These are phyloP conservation scores for Artomyces pyxidatus DNA, from an alignment of 768 basidiomycete species.

Conservation along the genomic window DNA sequence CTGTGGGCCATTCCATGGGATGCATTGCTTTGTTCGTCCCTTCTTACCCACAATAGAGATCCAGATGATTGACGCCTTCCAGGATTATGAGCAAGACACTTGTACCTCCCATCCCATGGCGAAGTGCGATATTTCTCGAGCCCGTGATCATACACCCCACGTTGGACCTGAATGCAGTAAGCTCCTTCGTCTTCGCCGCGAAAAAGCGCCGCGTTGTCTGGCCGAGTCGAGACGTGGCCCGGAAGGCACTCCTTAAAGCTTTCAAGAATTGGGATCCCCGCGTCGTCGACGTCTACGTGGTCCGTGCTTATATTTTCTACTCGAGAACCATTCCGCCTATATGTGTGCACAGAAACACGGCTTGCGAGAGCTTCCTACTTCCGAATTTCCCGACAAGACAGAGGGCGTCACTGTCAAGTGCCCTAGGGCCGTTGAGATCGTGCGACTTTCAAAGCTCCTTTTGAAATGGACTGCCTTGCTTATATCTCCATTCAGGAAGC, in stretches of 20 bases:
- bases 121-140: conserved; percentile 36
- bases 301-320: conserved; percentile 17
- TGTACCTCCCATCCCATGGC: conserved; percentile 30
- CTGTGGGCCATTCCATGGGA: conserved; percentile 51
- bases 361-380: conserved; percentile 34
- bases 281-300: conserved; percentile 35
- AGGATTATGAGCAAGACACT: conserved; percentile 37
- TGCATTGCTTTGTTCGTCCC: conserved; percentile 36
- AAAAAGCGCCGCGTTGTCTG: conserved; percentile 40
- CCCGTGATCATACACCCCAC: conserved; percentile 30
- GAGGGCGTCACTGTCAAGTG: conserved; percentile 47
- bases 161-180: background rate
- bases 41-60: background rate
- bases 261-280: conserved; percentile 46
- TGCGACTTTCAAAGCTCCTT: too few species aligned
- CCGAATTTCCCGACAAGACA: conserved; percentile 34
- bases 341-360: conserved; percentile 34
- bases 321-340: background rate
- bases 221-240: conserved; percentile 43
- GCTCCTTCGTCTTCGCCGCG: conserved; percentile 25
- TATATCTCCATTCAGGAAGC: background rate
- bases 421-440: conserved; percentile 35
- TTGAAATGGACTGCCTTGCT: too few species aligned
- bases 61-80: background rate
- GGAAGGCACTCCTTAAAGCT: conserved; percentile 27